Conservation (phyloP, 169 alveolate genomes). For the Neospora caninum region DNA sequence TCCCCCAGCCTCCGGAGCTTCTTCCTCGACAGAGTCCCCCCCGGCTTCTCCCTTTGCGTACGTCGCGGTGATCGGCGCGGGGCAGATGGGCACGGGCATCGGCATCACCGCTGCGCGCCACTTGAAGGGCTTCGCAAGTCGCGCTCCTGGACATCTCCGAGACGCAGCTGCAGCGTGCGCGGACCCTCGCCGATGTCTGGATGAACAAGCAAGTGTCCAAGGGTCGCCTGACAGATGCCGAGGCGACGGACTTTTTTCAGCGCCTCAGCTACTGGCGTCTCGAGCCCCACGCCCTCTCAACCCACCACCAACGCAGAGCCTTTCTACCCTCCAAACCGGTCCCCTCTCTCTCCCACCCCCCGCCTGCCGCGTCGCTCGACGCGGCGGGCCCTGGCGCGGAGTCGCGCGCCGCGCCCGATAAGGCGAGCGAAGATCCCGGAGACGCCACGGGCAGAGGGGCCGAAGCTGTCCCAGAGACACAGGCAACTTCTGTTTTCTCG, state of each 20-base stretch:
- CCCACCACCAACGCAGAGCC: neutral
- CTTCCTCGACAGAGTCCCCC: neutral
- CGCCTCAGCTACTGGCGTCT: constrained; percentile 3
- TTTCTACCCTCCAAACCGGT: neutral
- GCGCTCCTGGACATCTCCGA: constrained; percentile 76
- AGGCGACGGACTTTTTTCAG: constrained; percentile 45
- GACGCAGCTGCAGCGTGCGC: constrained; percentile 70
- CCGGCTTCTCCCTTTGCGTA: neutral
- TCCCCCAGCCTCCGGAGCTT: neutral
- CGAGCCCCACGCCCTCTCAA: neutral
- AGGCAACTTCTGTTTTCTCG: constrained; percentile 51
- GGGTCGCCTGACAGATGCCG: constrained; percentile 72
- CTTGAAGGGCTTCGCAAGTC: constrained; percentile 71
- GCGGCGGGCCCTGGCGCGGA: neutral
- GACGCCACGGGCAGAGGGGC: constrained; percentile 53
- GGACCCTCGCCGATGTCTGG: constrained; percentile 78
- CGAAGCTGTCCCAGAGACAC: no score
- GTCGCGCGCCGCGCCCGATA: neutral
- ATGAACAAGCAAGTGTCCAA: constrained; percentile 79
- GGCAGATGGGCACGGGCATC: constrained; percentile 92
- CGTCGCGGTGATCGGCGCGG: constrained; percentile 87
- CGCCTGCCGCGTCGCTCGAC: neutral
- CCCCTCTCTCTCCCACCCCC: neutral
- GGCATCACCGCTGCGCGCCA: constrained; percentile 84
- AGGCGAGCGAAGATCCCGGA: neutral